Conservation (phyloP, 441 rosid genomes). For the Mallotus japonicus region DNA sequence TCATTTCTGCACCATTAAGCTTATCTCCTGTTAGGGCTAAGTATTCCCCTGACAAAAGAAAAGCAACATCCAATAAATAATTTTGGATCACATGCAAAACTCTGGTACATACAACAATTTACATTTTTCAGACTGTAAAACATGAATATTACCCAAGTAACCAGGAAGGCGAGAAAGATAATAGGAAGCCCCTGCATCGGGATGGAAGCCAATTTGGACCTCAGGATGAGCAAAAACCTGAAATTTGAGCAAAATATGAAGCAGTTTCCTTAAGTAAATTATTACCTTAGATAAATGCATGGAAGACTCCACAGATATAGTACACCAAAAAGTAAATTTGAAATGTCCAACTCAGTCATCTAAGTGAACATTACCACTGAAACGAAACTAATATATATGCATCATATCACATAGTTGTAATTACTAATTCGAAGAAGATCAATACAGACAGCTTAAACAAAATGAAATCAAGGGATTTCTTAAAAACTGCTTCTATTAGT, state of each 20-base stretch:
- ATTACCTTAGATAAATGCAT: neutral
- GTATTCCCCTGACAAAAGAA: slow-evolving; percentile 61
- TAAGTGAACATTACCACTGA: neutral
- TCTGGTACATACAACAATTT: neutral
- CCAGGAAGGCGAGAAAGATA: slow-evolving; percentile 93
- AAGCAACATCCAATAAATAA: slow-evolving; percentile 1
- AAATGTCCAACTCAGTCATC: neutral
- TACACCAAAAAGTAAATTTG: slow-evolving; percentile 1
- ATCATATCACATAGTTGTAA: neutral
- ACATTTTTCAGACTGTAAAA: neutral
- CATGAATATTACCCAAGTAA: slow-evolving; percentile 53
- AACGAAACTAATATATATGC: neutral
- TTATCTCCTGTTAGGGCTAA: slow-evolving; percentile 86
- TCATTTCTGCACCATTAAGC: slow-evolving; percentile 82
- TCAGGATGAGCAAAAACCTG: slow-evolving; percentile 85
- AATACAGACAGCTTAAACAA: neutral
- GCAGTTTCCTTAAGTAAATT: neutral
- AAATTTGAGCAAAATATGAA: slow-evolving; percentile 19
- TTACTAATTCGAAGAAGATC: neutral
- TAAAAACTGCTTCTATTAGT: neutral
- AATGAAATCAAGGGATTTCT: slow-evolving; percentile 8
- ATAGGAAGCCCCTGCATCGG: slow-evolving; percentile 93
- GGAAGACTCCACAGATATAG: neutral
- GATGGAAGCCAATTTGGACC: slow-evolving; percentile 88
- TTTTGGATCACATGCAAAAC: neutral